Evolutionary conservation across 2,329 filamentous ascomycete genomes (phyloP).

Genomic region (Penicillium brasilianum): DNA sequence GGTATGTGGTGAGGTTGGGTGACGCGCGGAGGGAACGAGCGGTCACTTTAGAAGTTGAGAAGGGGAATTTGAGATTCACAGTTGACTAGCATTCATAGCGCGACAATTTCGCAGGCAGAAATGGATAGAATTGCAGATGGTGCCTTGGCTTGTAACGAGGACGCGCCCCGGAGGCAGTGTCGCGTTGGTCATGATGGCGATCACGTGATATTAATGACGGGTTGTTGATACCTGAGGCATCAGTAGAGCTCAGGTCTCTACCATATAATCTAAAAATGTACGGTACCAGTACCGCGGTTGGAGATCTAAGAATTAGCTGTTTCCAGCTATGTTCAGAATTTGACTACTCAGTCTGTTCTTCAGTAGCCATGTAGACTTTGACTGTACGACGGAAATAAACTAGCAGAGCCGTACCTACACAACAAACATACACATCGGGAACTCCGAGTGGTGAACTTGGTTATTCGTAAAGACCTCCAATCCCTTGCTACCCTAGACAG

Average conservation of each 20-base stretch:
- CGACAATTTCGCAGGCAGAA: slow-evolving; percentile 6
- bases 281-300: too few relatives aligned
- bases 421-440: not conserved
- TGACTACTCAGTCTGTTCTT: too few relatives aligned
- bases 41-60: not conserved
- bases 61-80: slow-evolving; percentile 9
- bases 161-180: slow-evolving; percentile 13
- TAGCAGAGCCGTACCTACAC: too few relatives aligned
- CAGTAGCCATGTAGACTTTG: not conserved
- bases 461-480: not conserved
- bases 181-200: not conserved
- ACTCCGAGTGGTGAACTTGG: slow-evolving; percentile 1
- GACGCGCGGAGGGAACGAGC: slow-evolving; percentile 5
- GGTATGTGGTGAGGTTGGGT: slow-evolving; percentile 6
- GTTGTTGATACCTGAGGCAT: not conserved
- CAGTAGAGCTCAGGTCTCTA: not conserved
- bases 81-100: slow-evolving; percentile 10
- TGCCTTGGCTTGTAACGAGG: slow-evolving; percentile 7
- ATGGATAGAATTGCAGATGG: slow-evolving; percentile 14
- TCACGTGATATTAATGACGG: slow-evolving; percentile 12
- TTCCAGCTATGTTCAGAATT: too few relatives aligned
- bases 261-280: not conserved
- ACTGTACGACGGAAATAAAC: not conserved
- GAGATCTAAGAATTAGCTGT: too few relatives aligned
- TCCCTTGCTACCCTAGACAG: not conserved